Percentiles rank a stretch among this genome's conserved stretches.
These are phyloP conservation scores for Fagopyrum esculentum DNA, from an alignment of 148 eudicot genomes.

Conservation along the genomic window DNA sequence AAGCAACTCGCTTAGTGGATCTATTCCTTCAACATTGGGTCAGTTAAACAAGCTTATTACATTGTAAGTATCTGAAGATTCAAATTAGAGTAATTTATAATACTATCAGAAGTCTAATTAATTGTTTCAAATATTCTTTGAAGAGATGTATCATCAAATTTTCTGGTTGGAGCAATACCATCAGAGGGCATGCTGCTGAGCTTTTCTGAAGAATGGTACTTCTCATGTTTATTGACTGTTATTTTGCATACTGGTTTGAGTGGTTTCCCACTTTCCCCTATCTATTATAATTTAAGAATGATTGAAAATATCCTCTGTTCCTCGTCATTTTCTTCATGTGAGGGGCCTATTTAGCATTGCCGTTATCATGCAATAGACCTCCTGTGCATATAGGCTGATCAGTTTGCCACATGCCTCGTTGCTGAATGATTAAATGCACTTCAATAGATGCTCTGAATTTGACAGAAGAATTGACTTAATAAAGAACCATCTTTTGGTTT, in stretches of 20 bases:
- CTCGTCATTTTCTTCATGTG: background rate
- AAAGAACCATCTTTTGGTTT: background rate
- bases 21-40: conserved; percentile 77
- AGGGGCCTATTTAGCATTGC: background rate
- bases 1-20: conserved; percentile 75
- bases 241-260: background rate
- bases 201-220: conserved; percentile 72
- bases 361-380: conserved; percentile 1
- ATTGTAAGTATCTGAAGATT: conserved; percentile 48
- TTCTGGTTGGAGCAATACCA: conserved; percentile 76
- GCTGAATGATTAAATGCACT: background rate
- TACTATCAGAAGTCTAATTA: conserved; percentile 4
- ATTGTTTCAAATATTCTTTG: conserved; percentile 18
- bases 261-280: background rate
- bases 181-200: conserved; percentile 62
- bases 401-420: background rate
- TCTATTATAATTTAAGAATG: background rate
- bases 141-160: conserved; percentile 91
- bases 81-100: conserved; percentile 6
- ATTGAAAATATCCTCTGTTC: background rate
- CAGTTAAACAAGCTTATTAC: conserved; percentile 55
- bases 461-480: background rate
- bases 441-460: background rate
- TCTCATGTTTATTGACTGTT: conserved; percentile 3
- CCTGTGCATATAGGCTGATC: background rate